Percentiles rank a stretch among this genome's conserved stretches.
These are phyloP conservation scores for Echinosophora koreensis DNA, from an alignment of 306 rosid species.

Conservation along the genomic window DNA sequence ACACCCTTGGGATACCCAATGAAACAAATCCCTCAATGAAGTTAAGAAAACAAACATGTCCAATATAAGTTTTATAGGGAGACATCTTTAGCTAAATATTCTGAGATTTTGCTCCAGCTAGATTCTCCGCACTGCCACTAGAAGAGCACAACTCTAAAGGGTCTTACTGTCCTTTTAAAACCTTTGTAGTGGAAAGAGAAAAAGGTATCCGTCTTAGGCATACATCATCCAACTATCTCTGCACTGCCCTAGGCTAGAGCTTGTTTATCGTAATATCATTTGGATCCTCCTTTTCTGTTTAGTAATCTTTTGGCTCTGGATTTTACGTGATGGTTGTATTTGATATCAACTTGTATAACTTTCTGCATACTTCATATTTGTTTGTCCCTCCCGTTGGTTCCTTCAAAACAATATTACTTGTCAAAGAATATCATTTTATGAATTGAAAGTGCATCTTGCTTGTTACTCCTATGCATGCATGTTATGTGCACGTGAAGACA, in stretches of 20 bases:
- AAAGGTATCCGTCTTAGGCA: background rate
- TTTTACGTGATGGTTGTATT: slow-evolving; percentile 10
- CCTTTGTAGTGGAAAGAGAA: background rate
- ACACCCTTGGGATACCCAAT: background rate
- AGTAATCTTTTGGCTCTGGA: slow-evolving; percentile 23
- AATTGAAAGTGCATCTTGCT: slow-evolving; percentile 12
- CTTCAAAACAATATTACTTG: slow-evolving; percentile 6
- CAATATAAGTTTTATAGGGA: background rate
- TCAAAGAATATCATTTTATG: background rate
- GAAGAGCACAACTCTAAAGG: background rate
- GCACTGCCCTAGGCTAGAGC: background rate
- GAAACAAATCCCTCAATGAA: background rate
- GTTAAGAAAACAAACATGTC: background rate
- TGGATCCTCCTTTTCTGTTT: background rate
- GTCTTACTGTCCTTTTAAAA: background rate
- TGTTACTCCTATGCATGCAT: slow-evolving; percentile 6
- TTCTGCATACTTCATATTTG: slow-evolving; percentile 19
- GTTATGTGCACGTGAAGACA: background rate
- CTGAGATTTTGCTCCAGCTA: background rate
- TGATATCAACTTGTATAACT: background rate
- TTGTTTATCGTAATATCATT: slow-evolving; percentile 20
- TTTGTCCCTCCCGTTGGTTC: background rate
- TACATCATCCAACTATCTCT: background rate
- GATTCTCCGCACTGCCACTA: slow-evolving; percentile 3
- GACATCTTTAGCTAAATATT: background rate